A percentile compares a stretch with the other conserved stretches of the same genome.
These are phyloP conservation scores for Rhizopogon vulgaris DNA, from an alignment of 768 basidiomycete species.

Conservation along the genomic window DNA sequence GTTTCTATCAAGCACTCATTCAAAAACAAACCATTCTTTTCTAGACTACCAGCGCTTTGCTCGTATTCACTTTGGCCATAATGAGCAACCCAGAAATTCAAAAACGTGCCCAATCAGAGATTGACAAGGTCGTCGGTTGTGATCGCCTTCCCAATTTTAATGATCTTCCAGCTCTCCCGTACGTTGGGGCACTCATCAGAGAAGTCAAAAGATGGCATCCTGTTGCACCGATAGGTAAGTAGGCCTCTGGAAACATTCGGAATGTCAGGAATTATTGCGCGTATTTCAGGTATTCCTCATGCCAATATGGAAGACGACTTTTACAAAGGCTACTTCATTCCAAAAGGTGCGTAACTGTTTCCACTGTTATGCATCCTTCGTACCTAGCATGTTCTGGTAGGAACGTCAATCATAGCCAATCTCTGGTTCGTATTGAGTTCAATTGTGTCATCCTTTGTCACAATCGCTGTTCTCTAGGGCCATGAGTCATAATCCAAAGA, in stretches of 20 bases:
- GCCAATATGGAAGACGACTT: slow-evolving; percentile 13
- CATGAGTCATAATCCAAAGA: slow-evolving; percentile 6
- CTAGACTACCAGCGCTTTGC: no score
- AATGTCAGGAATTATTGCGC: background rate
- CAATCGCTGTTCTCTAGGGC: background rate
- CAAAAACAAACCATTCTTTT: no score
- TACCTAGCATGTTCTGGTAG: background rate
- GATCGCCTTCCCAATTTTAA: background rate
- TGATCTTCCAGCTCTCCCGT: background rate
- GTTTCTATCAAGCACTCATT: no score
- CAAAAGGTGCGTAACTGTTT: slow-evolving; percentile 20
- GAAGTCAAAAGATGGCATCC: background rate
- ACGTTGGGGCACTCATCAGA: background rate
- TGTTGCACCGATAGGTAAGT: background rate
- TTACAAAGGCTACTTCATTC: slow-evolving; percentile 21
- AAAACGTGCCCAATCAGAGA: slow-evolving; percentile 1
- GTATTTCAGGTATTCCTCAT: slow-evolving; percentile 16
- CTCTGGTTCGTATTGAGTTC: slow-evolving; percentile 3
- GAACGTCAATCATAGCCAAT: slow-evolving; percentile 8
- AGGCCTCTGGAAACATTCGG: background rate
- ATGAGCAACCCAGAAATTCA: background rate
- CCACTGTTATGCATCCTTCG: background rate
- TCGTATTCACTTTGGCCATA: background rate
- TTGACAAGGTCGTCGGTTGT: background rate
- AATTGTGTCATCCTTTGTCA: background rate